Percentiles rank a stretch among this genome's conserved stretches.
Evolutionary conservation across 225 moss, liverwort and hornwort species (phyloP).

Genomic region (Anthoceros angustus): DNA sequence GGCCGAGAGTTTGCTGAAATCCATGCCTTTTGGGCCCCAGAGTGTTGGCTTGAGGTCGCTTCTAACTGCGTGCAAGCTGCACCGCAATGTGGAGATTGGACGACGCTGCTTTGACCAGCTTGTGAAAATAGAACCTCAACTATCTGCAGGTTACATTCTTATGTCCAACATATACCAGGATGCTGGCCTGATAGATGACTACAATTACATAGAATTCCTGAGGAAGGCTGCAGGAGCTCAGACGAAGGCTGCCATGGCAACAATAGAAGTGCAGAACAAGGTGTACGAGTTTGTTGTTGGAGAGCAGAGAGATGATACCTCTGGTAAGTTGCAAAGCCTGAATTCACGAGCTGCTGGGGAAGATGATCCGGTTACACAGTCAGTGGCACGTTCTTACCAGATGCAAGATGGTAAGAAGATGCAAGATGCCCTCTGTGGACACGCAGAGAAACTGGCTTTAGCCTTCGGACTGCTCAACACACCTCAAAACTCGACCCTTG

Average conservation of each 20-base stretch:
- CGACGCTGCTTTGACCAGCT: neutral
- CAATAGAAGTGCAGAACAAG: neutral
- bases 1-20: neutral
- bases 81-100: neutral
- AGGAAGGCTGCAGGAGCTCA: neutral
- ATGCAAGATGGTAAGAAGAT: too few relatives aligned
- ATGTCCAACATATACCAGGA: neutral
- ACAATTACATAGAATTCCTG: neutral
- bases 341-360: neutral
- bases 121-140: neutral
- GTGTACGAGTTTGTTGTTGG: neutral
- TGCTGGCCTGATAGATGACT: neutral
- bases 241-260: neutral
- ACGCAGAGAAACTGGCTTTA: too few relatives aligned
- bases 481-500: too few relatives aligned
- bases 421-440: too few relatives aligned
- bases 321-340: neutral
- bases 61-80: neutral
- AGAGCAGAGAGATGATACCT: neutral
- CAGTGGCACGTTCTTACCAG: too few relatives aligned
- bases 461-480: too few relatives aligned
- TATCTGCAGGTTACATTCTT: neutral
- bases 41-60: neutral
- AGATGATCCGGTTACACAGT: too few relatives aligned
- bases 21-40: neutral